Base-by-base conservation (phyloP, 495 filamentous ascomycete genomes). In the Corynascus novoguineensis region DNA sequence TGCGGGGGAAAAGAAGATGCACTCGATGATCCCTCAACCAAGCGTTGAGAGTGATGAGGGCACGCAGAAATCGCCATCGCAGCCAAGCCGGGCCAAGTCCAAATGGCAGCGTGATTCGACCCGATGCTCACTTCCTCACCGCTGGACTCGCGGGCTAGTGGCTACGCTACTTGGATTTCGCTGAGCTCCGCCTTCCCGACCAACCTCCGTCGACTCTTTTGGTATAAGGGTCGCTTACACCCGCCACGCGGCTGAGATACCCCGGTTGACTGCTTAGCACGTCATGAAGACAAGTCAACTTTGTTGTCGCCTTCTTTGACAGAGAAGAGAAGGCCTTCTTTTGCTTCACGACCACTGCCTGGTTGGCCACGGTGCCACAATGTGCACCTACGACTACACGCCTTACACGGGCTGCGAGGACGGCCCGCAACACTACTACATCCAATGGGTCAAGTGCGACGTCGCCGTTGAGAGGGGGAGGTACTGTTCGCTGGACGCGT, bases 381-480 rank as follows among this genome's bases (percentile, higher is more conserved):
- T 67, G 66, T 69, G 66, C 55, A 67, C 62, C 15, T 69, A 63
- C 56, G 62, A 63, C 59, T 69, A 65, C 58, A 69, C 66, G 5
- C 64, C 66, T 9, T 69, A 69, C 50, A 40, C 40, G 14, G 66
- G 66, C 38, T 69, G 66, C 57, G 21, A 22, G 7, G 53, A 53
- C 12, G 58, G 56, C 11, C 24, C 64, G 48, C 64, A 67, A 49
- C 66, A 69, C 53, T 69, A 54, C 55, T 69, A 61, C 48, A 59
- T 69, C 53, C 66, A 69, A 27, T 69, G 66, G 66, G 61, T 69
- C 28, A 69, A 69, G 57, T 69, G 66, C 64, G 53, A 49, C 47
- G 61, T 52, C 12, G 66, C 66, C 27, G 22, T 57, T 29, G 60
- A 60, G 48, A 58, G 54, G 24, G 55, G 58, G 38, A 56, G 53